These are phyloP conservation scores for Eucalyptus sideroxylon DNA, from an alignment of 345 rosid genomes.

Conservation along the genomic window DNA sequence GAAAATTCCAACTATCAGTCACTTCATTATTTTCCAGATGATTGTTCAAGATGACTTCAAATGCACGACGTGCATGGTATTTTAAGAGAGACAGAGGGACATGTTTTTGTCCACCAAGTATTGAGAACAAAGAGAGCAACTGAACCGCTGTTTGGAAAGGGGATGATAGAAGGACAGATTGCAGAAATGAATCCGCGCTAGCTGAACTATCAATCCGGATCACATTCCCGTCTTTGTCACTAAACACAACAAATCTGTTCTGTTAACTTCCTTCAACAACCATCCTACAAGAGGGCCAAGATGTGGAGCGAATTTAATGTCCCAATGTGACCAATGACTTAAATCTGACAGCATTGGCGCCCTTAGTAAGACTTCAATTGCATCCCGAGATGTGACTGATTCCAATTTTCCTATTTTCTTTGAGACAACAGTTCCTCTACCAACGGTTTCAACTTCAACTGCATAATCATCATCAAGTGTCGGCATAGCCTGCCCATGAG, in stretches of 20 bases:
- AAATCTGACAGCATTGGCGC: slow-evolving; percentile 82
- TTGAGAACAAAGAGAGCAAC: slow-evolving; percentile 48
- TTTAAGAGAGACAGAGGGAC: slow-evolving; percentile 62
- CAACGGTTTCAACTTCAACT: slow-evolving; percentile 5
- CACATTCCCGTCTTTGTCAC: slow-evolving; percentile 75
- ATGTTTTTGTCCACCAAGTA: slow-evolving; percentile 56
- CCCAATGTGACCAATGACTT: slow-evolving; percentile 88
- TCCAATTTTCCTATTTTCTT: slow-evolving; percentile 1
- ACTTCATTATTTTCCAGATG: slow-evolving; percentile 18
- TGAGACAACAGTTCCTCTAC: not conserved
- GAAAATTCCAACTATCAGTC: slow-evolving; percentile 5
- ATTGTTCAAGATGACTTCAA: slow-evolving; percentile 45
- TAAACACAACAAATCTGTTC: slow-evolving; percentile 55
- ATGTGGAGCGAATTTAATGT: slow-evolving; percentile 50
- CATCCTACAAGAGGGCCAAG: slow-evolving; percentile 68
- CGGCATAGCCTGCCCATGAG: slow-evolving; percentile 4
- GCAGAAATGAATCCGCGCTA: slow-evolving; percentile 56
- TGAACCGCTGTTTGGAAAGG: slow-evolving; percentile 64
- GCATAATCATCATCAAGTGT: slow-evolving; percentile 3
- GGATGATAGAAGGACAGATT: slow-evolving; percentile 58
- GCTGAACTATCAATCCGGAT: slow-evolving; percentile 65
- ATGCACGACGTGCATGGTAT: slow-evolving; percentile 48
- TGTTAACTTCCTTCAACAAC: slow-evolving; percentile 54
- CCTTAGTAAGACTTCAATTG: slow-evolving; percentile 42
- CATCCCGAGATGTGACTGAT: slow-evolving; percentile 46